phyloP scores from a whole-genome alignment of 192 early-diverging fungal species.

The Backusella tarrabulga region DNA sequence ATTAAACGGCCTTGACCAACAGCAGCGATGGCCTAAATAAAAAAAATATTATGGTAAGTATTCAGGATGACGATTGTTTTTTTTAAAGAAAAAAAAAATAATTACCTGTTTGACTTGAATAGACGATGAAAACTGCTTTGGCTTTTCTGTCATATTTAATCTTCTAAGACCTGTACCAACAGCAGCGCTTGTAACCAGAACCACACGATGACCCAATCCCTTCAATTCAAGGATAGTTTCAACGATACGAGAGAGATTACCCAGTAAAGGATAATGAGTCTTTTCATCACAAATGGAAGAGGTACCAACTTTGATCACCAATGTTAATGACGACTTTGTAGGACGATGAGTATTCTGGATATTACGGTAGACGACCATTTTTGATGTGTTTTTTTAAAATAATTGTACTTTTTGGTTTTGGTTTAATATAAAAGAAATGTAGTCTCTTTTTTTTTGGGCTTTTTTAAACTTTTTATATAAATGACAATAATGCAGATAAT shows the following conservation, averaged over 20 bases:
- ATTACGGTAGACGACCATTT: conserved; percentile 27
- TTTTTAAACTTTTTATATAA: conserved; percentile 2
- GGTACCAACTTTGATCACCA: conserved; percentile 94
- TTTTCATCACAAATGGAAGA: conserved; percentile 93
- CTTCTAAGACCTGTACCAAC: conserved; percentile 88
- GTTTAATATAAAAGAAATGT: no score
- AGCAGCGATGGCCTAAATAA: conserved; percentile 83
- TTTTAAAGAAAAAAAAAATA: conserved; percentile 3
- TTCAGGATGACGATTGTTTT: background rate
- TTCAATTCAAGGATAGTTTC: conserved; percentile 89
- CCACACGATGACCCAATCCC: conserved; percentile 73
- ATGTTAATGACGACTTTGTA: conserved; percentile 53
- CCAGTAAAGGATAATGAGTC: conserved; percentile 85
- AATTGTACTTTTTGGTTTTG: background rate
- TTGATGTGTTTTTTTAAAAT: background rate
- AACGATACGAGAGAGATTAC: conserved; percentile 86
- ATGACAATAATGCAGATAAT: background rate
- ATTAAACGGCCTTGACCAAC: conserved; percentile 97
- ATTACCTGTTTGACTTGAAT: conserved; percentile 52
- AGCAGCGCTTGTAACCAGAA: conserved; percentile 91
- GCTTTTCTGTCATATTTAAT: conserved; percentile 71
- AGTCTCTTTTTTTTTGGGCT: background rate
- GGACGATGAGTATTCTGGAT: conserved; percentile 29
- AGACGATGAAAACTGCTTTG: conserved; percentile 68
- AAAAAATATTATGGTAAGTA: background rate